Evolutionary conservation across 257 asterid genomes (phyloP).

Genomic region (Rehmannia glutinosa): DNA sequence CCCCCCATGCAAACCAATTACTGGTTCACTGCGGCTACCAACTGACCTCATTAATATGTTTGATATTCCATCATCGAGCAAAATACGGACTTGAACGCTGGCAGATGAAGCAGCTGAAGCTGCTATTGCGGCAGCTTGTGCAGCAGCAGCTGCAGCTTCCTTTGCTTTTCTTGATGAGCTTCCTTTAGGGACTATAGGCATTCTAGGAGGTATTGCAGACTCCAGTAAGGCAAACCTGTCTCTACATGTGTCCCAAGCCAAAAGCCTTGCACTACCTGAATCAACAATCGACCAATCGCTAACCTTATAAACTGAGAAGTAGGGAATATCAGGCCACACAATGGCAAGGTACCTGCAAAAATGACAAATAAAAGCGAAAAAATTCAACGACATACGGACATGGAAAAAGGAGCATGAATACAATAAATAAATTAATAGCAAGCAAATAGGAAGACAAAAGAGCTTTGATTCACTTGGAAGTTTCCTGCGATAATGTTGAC

Average conservation of each 20-base stretch:
- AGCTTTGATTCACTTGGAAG: background rate
- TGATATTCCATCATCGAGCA: constrained; percentile 95
- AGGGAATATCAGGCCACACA: constrained; percentile 99
- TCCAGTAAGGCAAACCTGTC: constrained; percentile 93
- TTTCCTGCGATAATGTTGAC: background rate
- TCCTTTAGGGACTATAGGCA: constrained; percentile 87
- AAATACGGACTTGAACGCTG: constrained; percentile 89
- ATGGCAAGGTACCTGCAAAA: constrained; percentile 80
- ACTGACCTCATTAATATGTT: constrained; percentile 93
- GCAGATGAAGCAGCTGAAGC: constrained; percentile 95
- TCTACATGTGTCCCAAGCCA: constrained; percentile 95
- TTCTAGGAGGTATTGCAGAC: constrained; percentile 80
- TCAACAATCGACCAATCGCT: constrained; percentile 97
- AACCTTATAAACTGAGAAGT: constrained; percentile 87
- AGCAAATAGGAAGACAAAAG: background rate
- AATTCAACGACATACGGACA: background rate
- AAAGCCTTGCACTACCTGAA: constrained; percentile 97
- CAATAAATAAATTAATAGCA: background rate
- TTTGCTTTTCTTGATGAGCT: constrained; percentile 89
- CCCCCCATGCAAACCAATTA: constrained; percentile 94
- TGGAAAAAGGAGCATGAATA: background rate
- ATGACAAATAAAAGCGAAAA: constrained; percentile 6
- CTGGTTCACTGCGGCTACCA: constrained; percentile 91
- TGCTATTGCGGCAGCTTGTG: constrained; percentile 87
- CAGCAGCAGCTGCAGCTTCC: constrained; percentile 98